Percentiles rank a stretch among this genome's conserved stretches.
Evolutionary conservation across 2,329 filamentous ascomycete species (phyloP).

Genomic region (Colletotrichum navitas): DNA sequence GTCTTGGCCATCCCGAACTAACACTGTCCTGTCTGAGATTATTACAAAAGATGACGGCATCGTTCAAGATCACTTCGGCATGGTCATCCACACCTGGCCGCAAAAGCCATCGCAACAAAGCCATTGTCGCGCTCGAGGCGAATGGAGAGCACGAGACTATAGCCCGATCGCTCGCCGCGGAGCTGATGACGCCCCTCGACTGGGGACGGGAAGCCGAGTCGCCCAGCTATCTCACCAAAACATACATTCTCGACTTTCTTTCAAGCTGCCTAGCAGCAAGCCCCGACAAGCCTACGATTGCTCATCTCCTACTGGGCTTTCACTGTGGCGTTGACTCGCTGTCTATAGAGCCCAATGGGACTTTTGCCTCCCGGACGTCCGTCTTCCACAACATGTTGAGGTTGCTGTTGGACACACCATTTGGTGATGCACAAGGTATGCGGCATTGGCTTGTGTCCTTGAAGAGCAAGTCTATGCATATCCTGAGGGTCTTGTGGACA

Average conservation of each 20-base stretch:
- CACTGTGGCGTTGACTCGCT: slow-evolving; percentile 79
- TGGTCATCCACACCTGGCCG: slow-evolving; percentile 59
- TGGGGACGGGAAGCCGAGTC: slow-evolving; percentile 77
- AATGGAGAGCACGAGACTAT: slow-evolving; percentile 86
- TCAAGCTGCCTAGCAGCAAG: slow-evolving; percentile 82
- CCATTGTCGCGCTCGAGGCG: slow-evolving; percentile 88
- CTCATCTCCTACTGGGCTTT: slow-evolving; percentile 92
- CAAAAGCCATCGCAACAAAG: slow-evolving; percentile 77
- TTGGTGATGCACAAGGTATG: slow-evolving; percentile 71
- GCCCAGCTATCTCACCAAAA: slow-evolving; percentile 83
- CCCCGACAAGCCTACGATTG: slow-evolving; percentile 84
- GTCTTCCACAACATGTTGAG: slow-evolving; percentile 86
- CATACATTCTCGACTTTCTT: slow-evolving; percentile 87
- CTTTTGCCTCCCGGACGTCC: slow-evolving; percentile 79
- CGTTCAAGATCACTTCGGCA: slow-evolving; percentile 80
- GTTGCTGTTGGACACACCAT: slow-evolving; percentile 77
- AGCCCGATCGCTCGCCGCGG: slow-evolving; percentile 76
- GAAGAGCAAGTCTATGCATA: slow-evolving; percentile 76
- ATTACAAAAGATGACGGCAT: slow-evolving; percentile 87
- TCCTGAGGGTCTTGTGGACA: slow-evolving; percentile 86
- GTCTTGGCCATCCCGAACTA: slow-evolving; percentile 83
- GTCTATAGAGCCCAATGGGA: slow-evolving; percentile 74
- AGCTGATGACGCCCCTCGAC: slow-evolving; percentile 78
- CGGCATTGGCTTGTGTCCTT: slow-evolving; percentile 77
- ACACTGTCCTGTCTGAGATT: slow-evolving; percentile 85